Base-by-base conservation (phyloP, 2,329 filamentous ascomycete genomes). In the Pseudocercospora eumusae region DNA sequence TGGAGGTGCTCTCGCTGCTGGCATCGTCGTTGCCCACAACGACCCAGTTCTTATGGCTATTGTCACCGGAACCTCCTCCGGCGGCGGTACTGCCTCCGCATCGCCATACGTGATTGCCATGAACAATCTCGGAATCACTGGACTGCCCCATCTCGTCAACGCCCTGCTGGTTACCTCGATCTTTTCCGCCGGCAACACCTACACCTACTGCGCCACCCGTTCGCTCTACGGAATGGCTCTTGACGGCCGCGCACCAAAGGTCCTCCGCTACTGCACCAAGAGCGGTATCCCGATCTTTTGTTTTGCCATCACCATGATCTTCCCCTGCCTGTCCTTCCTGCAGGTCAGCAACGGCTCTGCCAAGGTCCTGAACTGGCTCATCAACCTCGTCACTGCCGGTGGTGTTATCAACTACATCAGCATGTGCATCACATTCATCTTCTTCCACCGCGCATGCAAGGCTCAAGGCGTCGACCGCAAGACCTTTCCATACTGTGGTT, bases 351-450 rank as follows among this genome's bases (percentile, higher is more conserved):
- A 64, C 27, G 63, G 67, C 31, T 71, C 73, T 1, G 70, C 70
- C 7, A 66, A 67, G 54, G 75, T 74, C 10, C 62, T 76, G 13
- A 69, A 57, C 31, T 76, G 74, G 71, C 78, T 86, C 55, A 78
- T 83, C 67, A 83, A 79, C 65, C 76, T 87, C 7, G 81, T 85
- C 71, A 63, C 57, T 21, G 83, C 81, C 2, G 82, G 81, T 25
- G 80, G 82, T 55, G 80, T 86, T 67, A 86, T 88, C 73, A 84
- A 87, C 76, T 88, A 86, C 74, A 80, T 88, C 62, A 79, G 83
- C 72, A 85, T 86, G 76, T 77, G 77, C 49, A 70, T 81, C 28
- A 86, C 83, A 11, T 86, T 83, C 73, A 77, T 86, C 60, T 81
- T 75, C 71, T 87, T 85, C 77, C 80, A 84, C 76, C 77, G 78